Evolutionary conservation across 129 eudicot genomes (phyloP), one percentile per base, ranked within the genome.

Genomic region (Silybum marianum): DNA sequence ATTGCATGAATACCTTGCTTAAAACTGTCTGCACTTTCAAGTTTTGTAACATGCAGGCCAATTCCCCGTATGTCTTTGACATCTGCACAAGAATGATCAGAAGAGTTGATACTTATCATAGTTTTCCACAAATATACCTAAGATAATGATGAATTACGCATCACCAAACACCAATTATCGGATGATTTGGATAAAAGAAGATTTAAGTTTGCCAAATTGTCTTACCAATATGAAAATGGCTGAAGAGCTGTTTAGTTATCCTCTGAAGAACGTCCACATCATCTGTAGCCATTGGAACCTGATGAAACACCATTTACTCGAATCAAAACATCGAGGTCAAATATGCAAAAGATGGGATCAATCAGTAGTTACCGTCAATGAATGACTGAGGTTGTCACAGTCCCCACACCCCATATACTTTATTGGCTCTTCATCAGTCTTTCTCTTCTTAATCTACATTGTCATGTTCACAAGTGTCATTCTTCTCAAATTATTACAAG

Each of bases 351-450:
- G 23, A 54, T 65, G 30, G 30, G 46, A 39, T 16, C 24, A 70
- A 78, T 72, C 26, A 14, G 51, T 39, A 71, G 67, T 34, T 87
- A 94, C 99, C 88, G 97, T 95, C 28, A 87, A 77, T n/a, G 99
- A 86, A 86, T 90, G 99, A 82, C 99, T 92, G 76, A 92, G 84
- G 81, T 95, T 95, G 79, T 92, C 97, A 77, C 99, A 92, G 51
- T 89, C 94, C 44, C 99, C 99, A 78, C 92, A 87, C 40, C 99
- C 99, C 97, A 95, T 85, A 84, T 88, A 95, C 81, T 95, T 95
- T 23, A 83, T 73, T 75, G 99, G 99, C 89, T 95, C 97, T 77
- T 85, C 87, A 76, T 89, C 97, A 74, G 80, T 80, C 84, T 85
- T 92, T 79, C 96, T 89, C 88, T 89, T 95, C 90, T 92, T 95